Base-by-base conservation (phyloP, 1,284 basidiomycete species). In the Irpex sp. region DNA sequence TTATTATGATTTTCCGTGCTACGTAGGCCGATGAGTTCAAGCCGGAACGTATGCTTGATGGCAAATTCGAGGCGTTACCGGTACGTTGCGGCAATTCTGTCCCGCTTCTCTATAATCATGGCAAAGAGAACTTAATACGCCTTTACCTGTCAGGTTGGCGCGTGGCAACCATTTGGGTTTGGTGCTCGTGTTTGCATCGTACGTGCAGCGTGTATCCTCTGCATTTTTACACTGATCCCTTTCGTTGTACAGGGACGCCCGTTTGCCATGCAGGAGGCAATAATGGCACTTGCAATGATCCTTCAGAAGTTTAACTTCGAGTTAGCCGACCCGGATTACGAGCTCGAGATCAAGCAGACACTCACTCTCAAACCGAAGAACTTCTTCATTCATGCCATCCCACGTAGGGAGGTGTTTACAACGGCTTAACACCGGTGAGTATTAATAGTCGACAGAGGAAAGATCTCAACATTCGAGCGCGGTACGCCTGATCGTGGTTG, bases 1-100 rank as follows among this genome's bases (percentile, higher is more conserved):
- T 7, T 26, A 11, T 4, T 2, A n/a, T 51, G n/a, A 51, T 51
- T 17, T 55, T 21, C 51, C 26, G 26, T 26, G 26, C 26, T 57
- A 17, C 3, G 15, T 38, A 76, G 73, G 73, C 74, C 13, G 72
- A 76, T 13, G 70, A 73, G 62, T 81, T 79, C 71, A 72, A 71
- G 36, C 81, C 81, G 1, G 83, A 84, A 66, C 76, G 83, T 1
- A 81, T 81, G 77, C 70, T 84, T 19, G 78, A 82, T 57, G 81
- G 78, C 2, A 77, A 78, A 54, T 81, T 81, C 65, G 77, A 81
- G 70, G 72, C 73, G 54, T 66, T 82, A 9, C 80, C 81, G 26
- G 79, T 79, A 72, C 37, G 62, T 64, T 26, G 26, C 26, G 26
- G 26, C 26, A 56, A 11, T 51, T 7, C 7, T 4, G n/a, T 26